Conservation (phyloP, 208 protist species). For the Strigomonas galati region DNA sequence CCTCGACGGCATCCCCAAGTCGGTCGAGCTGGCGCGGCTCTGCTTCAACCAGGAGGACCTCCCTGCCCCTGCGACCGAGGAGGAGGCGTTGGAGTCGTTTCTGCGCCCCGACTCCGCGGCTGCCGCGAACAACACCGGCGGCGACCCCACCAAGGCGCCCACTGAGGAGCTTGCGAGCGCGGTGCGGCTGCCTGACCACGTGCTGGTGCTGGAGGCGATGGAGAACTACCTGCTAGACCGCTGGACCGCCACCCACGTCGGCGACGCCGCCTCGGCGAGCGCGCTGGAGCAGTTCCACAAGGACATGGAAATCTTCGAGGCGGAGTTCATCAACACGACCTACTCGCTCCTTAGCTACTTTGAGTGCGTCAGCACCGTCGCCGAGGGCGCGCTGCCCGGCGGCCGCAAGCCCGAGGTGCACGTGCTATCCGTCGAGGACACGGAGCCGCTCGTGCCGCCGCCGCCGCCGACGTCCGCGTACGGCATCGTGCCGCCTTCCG, state of each 20-base stretch:
- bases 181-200: constrained; percentile 61
- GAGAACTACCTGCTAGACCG: constrained; percentile 80
- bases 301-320: constrained; percentile 42
- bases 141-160: constrained; percentile 15
- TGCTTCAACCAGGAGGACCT: constrained; percentile 64
- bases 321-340: constrained; percentile 53
- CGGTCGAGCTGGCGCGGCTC: constrained; percentile 76
- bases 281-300: constrained; percentile 60
- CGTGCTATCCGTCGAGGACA: constrained; percentile 42
- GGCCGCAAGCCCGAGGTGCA: constrained; percentile 35
- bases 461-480: constrained; percentile 59
- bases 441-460: constrained; percentile 66
- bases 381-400: constrained; percentile 28
- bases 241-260: constrained; percentile 27
- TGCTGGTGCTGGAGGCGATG: constrained; percentile 70
- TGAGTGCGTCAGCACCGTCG: constrained; percentile 58
- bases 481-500: constrained; percentile 26
- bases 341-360: constrained; percentile 77
- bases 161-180: constrained; percentile 50
- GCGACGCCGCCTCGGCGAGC: constrained; percentile 18
- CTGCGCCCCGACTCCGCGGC: constrained; percentile 15
- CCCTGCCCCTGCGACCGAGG: constrained; percentile 59
- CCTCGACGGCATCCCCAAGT: constrained; percentile 89
- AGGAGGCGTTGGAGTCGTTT: constrained; percentile 63
- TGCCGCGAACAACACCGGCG: constrained; percentile 14